These are phyloP conservation scores for Limtongia smithiae DNA, from an alignment of 805 yeast species.

Conservation along the genomic window DNA sequence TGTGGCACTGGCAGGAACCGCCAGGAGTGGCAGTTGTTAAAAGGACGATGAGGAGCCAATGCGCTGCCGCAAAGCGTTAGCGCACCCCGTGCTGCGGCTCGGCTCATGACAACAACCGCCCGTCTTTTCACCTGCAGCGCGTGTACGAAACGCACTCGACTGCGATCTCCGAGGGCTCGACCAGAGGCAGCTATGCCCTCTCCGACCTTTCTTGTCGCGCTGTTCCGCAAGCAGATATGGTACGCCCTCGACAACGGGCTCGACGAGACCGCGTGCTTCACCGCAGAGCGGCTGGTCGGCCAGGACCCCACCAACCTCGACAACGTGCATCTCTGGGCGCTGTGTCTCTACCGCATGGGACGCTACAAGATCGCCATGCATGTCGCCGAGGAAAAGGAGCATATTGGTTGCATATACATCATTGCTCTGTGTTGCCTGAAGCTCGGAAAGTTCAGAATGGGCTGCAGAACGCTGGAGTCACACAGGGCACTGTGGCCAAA, in stretches of 20 bases:
- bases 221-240: constrained; percentile 47
- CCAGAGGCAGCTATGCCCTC: no score
- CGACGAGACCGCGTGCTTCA: constrained; percentile 73
- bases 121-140: no score
- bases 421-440: constrained; percentile 65
- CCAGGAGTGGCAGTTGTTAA: no score
- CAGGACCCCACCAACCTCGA: constrained; percentile 54
- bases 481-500: constrained; percentile 20
- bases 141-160: no score
- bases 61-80: no score
- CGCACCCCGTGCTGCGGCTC: no score
- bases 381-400: constrained; percentile 48
- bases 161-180: no score
- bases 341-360: constrained; percentile 57
- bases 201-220: constrained; percentile 32
- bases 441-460: constrained; percentile 56
- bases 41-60: no score
- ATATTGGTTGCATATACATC: constrained; percentile 72
- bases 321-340: constrained; percentile 64
- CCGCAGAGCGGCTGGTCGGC: constrained; percentile 76
- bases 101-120: no score
- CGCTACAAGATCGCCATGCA: constrained; percentile 59
- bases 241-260: constrained; percentile 71
- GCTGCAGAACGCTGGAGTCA: constrained; percentile 36
- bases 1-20: no score